Evolutionary conservation across 805 yeast genomes (phyloP).

Genomic region (Ogataea methylovora): DNA sequence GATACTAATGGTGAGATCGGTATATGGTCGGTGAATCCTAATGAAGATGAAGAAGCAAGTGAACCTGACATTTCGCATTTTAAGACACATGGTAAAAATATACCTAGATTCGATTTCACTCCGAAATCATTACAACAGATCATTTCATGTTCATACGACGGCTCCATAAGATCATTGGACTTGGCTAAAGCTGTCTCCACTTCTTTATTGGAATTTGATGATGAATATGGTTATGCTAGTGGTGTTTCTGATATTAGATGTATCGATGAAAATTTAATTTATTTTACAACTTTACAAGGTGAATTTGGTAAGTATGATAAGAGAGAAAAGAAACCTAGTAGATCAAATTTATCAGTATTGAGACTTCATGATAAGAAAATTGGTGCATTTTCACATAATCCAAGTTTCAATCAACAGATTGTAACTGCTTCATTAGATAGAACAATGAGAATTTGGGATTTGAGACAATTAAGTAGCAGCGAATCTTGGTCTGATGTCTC

Average conservation of each 20-base stretch:
- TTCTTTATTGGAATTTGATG: constrained; percentile 52
- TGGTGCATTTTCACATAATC: constrained; percentile 82
- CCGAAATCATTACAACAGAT: constrained; percentile 46
- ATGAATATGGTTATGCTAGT: constrained; percentile 42
- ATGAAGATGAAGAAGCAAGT: constrained; percentile 26
- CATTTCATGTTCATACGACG: constrained; percentile 78
- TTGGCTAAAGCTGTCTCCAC: constrained; percentile 49
- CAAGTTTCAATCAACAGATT: constrained; percentile 52
- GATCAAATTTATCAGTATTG: constrained; percentile 26
- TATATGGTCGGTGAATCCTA: constrained; percentile 64
- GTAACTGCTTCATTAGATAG: constrained; percentile 90
- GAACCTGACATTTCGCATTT: constrained; percentile 54
- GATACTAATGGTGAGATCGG: constrained; percentile 87
- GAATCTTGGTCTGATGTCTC: constrained; percentile 52
- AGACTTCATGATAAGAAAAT: constrained; percentile 85
- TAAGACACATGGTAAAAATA: constrained; percentile 68
- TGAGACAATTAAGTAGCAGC: constrained; percentile 39
- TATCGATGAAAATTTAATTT: constrained; percentile 49
- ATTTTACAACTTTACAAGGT: constrained; percentile 74
- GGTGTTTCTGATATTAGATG: constrained; percentile 75
- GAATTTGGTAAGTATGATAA: constrained; percentile 69
- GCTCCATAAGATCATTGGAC: constrained; percentile 71
- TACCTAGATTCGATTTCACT: constrained; percentile 47
- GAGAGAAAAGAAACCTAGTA: constrained; percentile 30
- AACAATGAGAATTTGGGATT: constrained; percentile 80